These are phyloP conservation scores for Claviceps sp. DNA, from an alignment of 2,329 filamentous ascomycete species.

Conservation along the genomic window DNA sequence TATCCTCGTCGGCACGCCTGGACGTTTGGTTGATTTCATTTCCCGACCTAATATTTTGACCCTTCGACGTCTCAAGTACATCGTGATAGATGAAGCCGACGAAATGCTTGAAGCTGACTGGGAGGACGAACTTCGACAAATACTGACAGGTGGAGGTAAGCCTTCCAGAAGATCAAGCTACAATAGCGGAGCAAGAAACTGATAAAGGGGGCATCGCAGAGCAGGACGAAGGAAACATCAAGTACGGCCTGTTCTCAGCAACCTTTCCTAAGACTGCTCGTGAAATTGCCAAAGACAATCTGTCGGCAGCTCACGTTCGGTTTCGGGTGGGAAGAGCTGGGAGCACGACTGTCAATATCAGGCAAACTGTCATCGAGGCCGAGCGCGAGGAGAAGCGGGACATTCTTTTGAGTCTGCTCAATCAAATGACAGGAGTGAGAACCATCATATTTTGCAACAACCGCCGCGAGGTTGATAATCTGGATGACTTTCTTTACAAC, in stretches of 20 bases:
- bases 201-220: slow-evolving; percentile 31
- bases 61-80: slow-evolving; percentile 63
- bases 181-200: neutral
- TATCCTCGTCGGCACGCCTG: slow-evolving; percentile 75
- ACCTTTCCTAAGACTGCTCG: slow-evolving; percentile 79
- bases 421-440: slow-evolving; percentile 55
- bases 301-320: slow-evolving; percentile 61
- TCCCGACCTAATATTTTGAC: slow-evolving; percentile 54
- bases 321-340: slow-evolving; percentile 82
- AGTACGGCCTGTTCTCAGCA: slow-evolving; percentile 79
- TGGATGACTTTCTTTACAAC: slow-evolving; percentile 85
- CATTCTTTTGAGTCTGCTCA: slow-evolving; percentile 58
- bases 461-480: slow-evolving; percentile 62
- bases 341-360: slow-evolving; percentile 69
- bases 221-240: slow-evolving; percentile 57
- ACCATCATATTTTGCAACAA: slow-evolving; percentile 86
- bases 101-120: slow-evolving; percentile 77
- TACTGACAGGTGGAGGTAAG: slow-evolving; percentile 72
- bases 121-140: slow-evolving; percentile 58
- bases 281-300: slow-evolving; percentile 61
- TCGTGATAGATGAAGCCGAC: slow-evolving; percentile 86
- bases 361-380: slow-evolving; percentile 59
- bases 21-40: slow-evolving; percentile 77
- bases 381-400: slow-evolving; percentile 55
- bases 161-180: slow-evolving; percentile 10